Evolutionary conservation across 805 yeast species (phyloP), one percentile per base, ranked within the genome.

Genomic region (Wickerhamomyces chaumierensis): DNA sequence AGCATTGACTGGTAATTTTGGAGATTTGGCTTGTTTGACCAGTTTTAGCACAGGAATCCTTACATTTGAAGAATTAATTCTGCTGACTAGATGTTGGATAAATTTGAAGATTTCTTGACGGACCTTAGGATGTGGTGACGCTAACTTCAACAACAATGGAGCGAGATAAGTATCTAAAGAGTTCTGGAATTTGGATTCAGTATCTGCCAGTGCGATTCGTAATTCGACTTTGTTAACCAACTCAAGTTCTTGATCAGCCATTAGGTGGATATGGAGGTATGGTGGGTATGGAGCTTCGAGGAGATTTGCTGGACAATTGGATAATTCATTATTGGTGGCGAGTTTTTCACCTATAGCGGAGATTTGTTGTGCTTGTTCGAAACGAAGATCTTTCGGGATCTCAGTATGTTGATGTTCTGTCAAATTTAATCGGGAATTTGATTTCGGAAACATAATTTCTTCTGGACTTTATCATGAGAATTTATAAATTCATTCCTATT

Each of bases 161-260:
- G 85, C 69, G 33, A 90, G 64, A 51, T 81, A 90, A 1, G 72
- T 58, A 11, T 67, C 65, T 32, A 92, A 55, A 5, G 78, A 60
- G 2, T 69, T 52, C 51, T 81, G 78, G 39, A 87, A 70, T 50
- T 81, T 81, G 3, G 59, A 66, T 35, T 79, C 81, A 0, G 78
- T 64, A 36, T 72, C 73, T 0, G 96, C 84, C 33, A 90, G 61
- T 1, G 94, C 90, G 16, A 90, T 66, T 31, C 85, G 65, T 36
- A 88, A 70, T 56, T 88, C 96, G 1, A 84, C 96, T 53, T 78
- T 81, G 49, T 78, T 77, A 31, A 84, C 68, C 40, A 83, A 60
- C 1, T 71, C 66, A 35, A 78, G 57, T 50, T 84, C 94, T 29
- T 69, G 43, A 4, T 53, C 56, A 18, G 56, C 53, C 56, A 52